Conservation (phyloP, 176 grass and related monocot species). For the Lolium rigidum region DNA sequence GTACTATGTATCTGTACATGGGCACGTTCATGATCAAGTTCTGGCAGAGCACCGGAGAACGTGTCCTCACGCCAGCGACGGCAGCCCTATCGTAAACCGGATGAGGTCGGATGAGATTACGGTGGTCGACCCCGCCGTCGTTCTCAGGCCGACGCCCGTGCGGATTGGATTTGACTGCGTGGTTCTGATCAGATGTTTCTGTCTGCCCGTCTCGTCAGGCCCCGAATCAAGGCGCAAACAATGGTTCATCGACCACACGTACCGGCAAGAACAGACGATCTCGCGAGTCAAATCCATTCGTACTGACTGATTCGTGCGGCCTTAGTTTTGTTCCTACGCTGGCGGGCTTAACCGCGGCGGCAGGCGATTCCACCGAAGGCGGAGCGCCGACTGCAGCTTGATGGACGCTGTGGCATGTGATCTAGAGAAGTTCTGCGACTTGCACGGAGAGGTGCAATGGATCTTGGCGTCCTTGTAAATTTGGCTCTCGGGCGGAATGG, state of each 20-base stretch:
- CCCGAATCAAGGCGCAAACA: background rate
- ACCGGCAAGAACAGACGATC: background rate
- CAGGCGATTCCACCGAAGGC: conserved; percentile 7
- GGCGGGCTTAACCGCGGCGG: conserved; percentile 23
- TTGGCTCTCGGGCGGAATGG: background rate
- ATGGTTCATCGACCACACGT: conserved; percentile 6
- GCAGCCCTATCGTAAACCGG: background rate
- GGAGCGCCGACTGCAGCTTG: background rate
- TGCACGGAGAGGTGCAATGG: background rate
- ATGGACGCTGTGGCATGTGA: conserved; percentile 16
- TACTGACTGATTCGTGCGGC: conserved; percentile 23
- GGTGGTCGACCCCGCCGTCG: conserved; percentile 29
- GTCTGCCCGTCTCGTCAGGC: conserved; percentile 23
- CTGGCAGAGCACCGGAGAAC: background rate
- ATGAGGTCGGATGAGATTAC: background rate
- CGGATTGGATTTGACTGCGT: conserved; percentile 35
- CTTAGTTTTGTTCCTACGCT: background rate
- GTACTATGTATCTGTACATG: background rate
- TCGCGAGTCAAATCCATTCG: background rate
- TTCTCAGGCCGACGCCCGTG: background rate
- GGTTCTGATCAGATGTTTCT: conserved; percentile 30
- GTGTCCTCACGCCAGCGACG: background rate
- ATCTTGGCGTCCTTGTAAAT: background rate
- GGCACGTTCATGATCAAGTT: background rate
- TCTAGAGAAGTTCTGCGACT: background rate